These are phyloP conservation scores for Hypoxylon perforatum DNA, from an alignment of 495 filamentous ascomycete species.

Conservation along the genomic window DNA sequence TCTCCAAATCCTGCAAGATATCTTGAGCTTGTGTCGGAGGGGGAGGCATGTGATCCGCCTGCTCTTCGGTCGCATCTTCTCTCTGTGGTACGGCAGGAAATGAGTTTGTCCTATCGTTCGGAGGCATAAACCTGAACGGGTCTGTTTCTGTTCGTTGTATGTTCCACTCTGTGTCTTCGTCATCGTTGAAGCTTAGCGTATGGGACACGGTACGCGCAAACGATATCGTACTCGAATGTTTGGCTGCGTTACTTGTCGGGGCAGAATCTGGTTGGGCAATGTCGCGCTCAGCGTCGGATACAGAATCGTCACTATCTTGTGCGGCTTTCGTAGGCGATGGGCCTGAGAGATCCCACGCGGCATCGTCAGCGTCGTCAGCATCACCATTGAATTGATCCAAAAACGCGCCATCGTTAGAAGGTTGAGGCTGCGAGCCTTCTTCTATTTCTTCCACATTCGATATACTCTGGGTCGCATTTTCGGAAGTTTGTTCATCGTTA, in stretches of 20 bases:
- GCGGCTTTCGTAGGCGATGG: conserved; percentile 22
- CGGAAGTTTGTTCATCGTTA: conserved; percentile 19
- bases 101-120: conserved; percentile 68
- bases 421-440: conserved; percentile 35
- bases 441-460: conserved; percentile 47
- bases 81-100: conserved; percentile 67
- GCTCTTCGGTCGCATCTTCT: conserved; percentile 38
- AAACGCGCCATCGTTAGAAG: conserved; percentile 37
- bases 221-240: conserved; percentile 63
- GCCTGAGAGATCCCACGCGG: conserved; percentile 41
- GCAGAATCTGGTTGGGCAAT: conserved; percentile 36
- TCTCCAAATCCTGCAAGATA: conserved; percentile 53
- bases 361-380: conserved; percentile 36
- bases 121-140: conserved; percentile 65
- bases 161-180: conserved; percentile 65
- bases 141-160: conserved; percentile 60
- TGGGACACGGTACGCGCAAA: conserved; percentile 64
- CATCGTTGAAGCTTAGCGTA: conserved; percentile 65
- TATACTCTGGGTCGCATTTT: conserved; percentile 26
- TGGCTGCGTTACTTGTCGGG: conserved; percentile 46
- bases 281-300: conserved; percentile 28
- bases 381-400: conserved; percentile 44
- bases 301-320: conserved; percentile 20
- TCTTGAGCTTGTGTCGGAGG: conserved; percentile 57
- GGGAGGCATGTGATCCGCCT: conserved; percentile 39